Percentiles rank a stretch among this genome's conserved stretches.
phyloP scores from a whole-genome alignment of 805 yeast species.

The Brettanomyces bruxellensis region DNA sequence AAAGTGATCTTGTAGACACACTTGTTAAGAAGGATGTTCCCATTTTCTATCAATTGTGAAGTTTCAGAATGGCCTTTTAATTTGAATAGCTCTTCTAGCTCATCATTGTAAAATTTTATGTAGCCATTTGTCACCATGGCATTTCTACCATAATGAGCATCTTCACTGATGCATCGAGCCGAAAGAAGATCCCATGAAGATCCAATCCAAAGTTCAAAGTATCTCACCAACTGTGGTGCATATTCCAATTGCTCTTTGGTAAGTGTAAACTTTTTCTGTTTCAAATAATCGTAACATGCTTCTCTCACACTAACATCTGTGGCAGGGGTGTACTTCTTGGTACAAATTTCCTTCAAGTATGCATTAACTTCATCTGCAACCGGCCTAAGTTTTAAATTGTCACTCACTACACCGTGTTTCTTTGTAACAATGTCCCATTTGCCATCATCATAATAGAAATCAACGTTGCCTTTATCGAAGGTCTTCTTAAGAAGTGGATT shows the following conservation, averaged over 20 bases:
- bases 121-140: constrained; percentile 57
- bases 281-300: constrained; percentile 38
- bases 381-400: constrained; percentile 36
- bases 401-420: constrained; percentile 31
- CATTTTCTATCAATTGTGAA: constrained; percentile 6
- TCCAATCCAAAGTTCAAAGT: constrained; percentile 71
- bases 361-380: constrained; percentile 22
- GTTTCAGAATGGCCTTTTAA: constrained; percentile 5
- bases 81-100: constrained; percentile 19
- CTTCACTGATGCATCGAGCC: constrained; percentile 34
- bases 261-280: constrained; percentile 34
- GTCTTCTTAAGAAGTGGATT: constrained; percentile 53
- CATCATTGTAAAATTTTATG: constrained; percentile 26
- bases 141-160: constrained; percentile 65
- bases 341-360: constrained; percentile 13
- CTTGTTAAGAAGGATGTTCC: constrained; percentile 13
- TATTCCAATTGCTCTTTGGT: constrained; percentile 40
- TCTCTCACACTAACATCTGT: constrained; percentile 50
- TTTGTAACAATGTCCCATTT: constrained; percentile 11
- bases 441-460: constrained; percentile 25
- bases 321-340: constrained; percentile 17
- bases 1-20: constrained; percentile 19
- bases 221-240: constrained; percentile 44
- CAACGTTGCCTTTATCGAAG: constrained; percentile 18
- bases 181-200: constrained; percentile 56